A percentile compares a stretch with the other conserved stretches of the same genome.
Evolutionary conservation across 163 green algal species (phyloP).

Genomic region (Scenedesmus sp.): DNA sequence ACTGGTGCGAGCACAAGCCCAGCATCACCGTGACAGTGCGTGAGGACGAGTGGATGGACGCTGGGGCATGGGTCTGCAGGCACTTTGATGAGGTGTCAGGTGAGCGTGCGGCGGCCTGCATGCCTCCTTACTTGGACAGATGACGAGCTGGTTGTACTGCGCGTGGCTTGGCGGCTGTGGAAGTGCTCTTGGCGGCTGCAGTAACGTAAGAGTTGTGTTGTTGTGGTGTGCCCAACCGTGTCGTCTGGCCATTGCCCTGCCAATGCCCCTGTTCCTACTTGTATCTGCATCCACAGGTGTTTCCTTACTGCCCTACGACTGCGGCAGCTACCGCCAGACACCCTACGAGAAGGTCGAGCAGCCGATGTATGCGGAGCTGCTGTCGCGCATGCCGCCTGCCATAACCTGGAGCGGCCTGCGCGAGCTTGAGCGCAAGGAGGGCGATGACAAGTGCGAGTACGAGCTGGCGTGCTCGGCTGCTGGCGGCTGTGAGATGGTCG

Average conservation of each 20-base stretch:
- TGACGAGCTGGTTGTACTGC: too few species aligned
- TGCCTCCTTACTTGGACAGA: too few species aligned
- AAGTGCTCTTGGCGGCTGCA: too few species aligned
- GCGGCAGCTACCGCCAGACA: slow-evolving; percentile 64
- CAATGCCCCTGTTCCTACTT: not conserved
- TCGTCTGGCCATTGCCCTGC: too few species aligned
- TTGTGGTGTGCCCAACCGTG: too few species aligned
- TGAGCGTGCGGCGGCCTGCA: slow-evolving; percentile 16
- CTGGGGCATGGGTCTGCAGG: slow-evolving; percentile 67
- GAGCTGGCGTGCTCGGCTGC: slow-evolving; percentile 62
- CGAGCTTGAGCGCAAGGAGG: slow-evolving; percentile 58
- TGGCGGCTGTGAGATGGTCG: slow-evolving; percentile 62
- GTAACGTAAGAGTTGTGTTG: too few species aligned
- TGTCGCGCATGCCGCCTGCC: slow-evolving; percentile 56
- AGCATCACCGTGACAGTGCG: slow-evolving; percentile 64
- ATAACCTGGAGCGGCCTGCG: slow-evolving; percentile 60
- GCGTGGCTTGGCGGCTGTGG: too few species aligned
- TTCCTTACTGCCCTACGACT: slow-evolving; percentile 69
- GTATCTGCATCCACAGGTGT: slow-evolving; percentile 47
- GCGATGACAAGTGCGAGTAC: slow-evolving; percentile 61
- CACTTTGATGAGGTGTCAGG: slow-evolving; percentile 69
- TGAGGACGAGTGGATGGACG: slow-evolving; percentile 66
- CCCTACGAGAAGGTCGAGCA: slow-evolving; percentile 63
- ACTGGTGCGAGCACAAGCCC: slow-evolving; percentile 73
- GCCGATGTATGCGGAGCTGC: slow-evolving; percentile 51